Conservation (phyloP, 1,284 basidiomycete species). For the Rhodofomes roseus region DNA sequence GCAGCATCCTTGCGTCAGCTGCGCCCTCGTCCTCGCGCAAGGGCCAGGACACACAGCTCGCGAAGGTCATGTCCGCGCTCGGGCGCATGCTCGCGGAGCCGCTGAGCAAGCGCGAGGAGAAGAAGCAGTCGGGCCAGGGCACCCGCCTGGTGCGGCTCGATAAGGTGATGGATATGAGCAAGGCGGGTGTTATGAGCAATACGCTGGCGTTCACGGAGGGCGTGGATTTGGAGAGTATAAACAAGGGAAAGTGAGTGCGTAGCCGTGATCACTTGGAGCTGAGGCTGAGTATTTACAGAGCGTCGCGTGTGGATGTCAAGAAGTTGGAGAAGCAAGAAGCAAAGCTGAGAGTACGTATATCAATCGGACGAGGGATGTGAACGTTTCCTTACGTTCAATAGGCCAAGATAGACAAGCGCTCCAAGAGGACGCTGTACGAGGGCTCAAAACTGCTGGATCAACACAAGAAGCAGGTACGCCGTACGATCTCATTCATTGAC, state of each 20-base stretch:
- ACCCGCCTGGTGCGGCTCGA: constrained; percentile 73
- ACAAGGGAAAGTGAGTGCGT: constrained; percentile 84
- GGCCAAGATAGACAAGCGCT: constrained; percentile 97
- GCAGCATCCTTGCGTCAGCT: constrained; percentile 74
- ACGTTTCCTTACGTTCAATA: constrained; percentile 22
- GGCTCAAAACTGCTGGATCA: constrained; percentile 94
- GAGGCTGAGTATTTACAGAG: constrained; percentile 40
- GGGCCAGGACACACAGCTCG: constrained; percentile 30
- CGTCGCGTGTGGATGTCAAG: constrained; percentile 94
- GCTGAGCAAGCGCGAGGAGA: constrained; percentile 53
- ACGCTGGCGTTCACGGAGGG: constrained; percentile 84
- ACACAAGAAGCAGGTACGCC: constrained; percentile 78
- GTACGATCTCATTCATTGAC: background rate
- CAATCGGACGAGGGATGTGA: background rate
- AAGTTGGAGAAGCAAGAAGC: constrained; percentile 99
- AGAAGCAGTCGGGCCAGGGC: constrained; percentile 49
- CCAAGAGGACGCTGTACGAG: constrained; percentile 88
- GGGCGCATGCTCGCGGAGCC: constrained; percentile 65
- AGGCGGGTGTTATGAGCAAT: constrained; percentile 74
- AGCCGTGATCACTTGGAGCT: background rate
- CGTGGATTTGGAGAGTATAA: constrained; percentile 91
- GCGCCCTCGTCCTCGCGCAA: constrained; percentile 26
- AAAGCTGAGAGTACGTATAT: constrained; percentile 72
- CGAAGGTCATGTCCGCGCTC: constrained; percentile 66
- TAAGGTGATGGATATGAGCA: constrained; percentile 94